phyloP scores from a whole-genome alignment of 1,284 basidiomycete species.

The Moesziomyces antarcticus region DNA sequence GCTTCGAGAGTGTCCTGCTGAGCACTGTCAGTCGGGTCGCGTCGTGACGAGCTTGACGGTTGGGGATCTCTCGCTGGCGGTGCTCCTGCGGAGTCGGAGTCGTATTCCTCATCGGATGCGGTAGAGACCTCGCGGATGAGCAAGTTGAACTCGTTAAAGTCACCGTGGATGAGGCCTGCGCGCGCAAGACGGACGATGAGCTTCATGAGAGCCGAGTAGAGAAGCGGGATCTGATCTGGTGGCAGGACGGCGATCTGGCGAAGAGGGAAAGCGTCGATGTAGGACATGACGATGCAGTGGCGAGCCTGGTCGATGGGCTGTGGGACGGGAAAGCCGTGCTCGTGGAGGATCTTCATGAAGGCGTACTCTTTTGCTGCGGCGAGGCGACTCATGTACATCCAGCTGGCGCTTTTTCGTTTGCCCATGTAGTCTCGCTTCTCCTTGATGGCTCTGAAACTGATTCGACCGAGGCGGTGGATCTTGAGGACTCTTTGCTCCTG shows the following conservation, averaged over 20 bases:
- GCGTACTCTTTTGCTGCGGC: constrained; percentile 97
- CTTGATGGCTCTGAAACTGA: constrained; percentile 97
- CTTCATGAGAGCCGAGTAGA: constrained; percentile 94
- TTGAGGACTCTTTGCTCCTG: constrained; percentile 90
- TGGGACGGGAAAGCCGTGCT: constrained; percentile 93
- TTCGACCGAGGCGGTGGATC: constrained; percentile 89
- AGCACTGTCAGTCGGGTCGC: not conserved
- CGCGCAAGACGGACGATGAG: constrained; percentile 93
- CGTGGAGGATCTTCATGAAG: constrained; percentile 98
- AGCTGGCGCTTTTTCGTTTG: constrained; percentile 92
- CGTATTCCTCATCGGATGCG: constrained; percentile 27
- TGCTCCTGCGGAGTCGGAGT: constrained; percentile 20
- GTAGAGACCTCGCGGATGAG: constrained; percentile 75
- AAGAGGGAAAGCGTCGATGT: constrained; percentile 95
- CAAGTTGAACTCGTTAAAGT: constrained; percentile 99
- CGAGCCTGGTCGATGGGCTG: constrained; percentile 91
- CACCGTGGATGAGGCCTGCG: constrained; percentile 94
- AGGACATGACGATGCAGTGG: constrained; percentile 95
- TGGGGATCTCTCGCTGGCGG: constrained; percentile 13
- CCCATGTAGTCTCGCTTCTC: constrained; percentile 96
- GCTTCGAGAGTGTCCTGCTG: constrained; percentile 12
- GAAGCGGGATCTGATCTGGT: constrained; percentile 77
- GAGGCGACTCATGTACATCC: constrained; percentile 99
- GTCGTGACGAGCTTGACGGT: constrained; percentile 5
- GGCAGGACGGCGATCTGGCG: constrained; percentile 87